Base-by-base conservation (phyloP, 495 filamentous ascomycete genomes). In the Annulohypoxylon stygium region DNA sequence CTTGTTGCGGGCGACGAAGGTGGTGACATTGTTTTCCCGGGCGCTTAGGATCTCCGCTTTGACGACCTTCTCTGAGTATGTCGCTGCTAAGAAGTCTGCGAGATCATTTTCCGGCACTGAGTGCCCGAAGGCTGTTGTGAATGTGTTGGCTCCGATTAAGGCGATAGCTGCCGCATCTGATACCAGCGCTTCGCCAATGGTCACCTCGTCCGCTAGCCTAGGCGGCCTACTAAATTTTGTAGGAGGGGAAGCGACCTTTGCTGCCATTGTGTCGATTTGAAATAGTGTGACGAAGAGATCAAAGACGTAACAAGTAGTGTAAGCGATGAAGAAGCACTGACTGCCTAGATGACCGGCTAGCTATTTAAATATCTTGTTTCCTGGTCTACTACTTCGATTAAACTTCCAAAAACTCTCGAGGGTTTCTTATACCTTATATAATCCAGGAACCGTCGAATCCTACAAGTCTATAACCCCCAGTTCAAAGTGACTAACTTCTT, bases 121-220 rank as follows among this genome's bases (percentile, higher is more conserved):
- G 61, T 75, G 75, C 0, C 80, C 83, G 67, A 83, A 85, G 10
- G 78, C 69, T 10, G 72, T 63, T 45, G 75, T 74, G 72, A 83
- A 85, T 12, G 76, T 75, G 43, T 62, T 65, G 25, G 75, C 39
- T 67, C 82, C 83, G 33, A 85, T 76, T 10, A 51, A 63, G 8
- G 78, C 71, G 48, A 84, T 80, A 37, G 74, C 69, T 1, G 71
- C 54, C 0, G 78, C 80, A 23, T 84, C 83, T 18, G 65, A 68
- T 30, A 63, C 36, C 6, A 65, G 33, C 5, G 83, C 82, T 4
- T 72, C 68, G 33, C 78, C 79, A 53, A 80, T 71, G 25, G 53
- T 55, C 39, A 79, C 69, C 10, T 76, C 67, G 47, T 69, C 2
- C 12, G 39, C 39, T 10, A 58, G 30, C 25, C 70, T 73, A 3